Percentiles rank a stretch among this genome's conserved stretches.
Evolutionary conservation across 2,329 filamentous ascomycete species (phyloP).

Genomic region (Colletotrichum echinochloae): DNA sequence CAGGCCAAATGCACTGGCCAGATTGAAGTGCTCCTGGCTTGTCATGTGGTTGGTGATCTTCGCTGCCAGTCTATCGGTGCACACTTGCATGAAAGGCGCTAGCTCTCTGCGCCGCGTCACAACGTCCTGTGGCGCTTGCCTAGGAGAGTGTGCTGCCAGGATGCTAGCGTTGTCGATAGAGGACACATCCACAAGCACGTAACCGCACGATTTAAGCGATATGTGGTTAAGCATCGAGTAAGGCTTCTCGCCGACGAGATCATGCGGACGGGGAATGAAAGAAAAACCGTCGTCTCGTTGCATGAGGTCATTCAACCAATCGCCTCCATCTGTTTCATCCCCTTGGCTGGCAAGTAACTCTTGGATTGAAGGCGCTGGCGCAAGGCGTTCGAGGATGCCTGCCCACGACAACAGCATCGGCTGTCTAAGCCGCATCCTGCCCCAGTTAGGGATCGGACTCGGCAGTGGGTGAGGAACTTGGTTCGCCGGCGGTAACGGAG

Average conservation of each 20-base stretch:
- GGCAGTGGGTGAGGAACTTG: conserved; percentile 4
- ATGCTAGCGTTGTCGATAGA: conserved; percentile 53
- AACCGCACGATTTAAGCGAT: conserved; percentile 72
- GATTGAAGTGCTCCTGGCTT: conserved; percentile 46
- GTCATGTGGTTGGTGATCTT: conserved; percentile 49
- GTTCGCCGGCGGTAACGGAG: conserved; percentile 4
- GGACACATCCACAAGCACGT: conserved; percentile 58
- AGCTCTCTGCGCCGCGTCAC: conserved; percentile 32
- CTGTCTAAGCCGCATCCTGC: conserved; percentile 23
- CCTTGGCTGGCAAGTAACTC: conserved; percentile 39
- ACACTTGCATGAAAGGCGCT: conserved; percentile 51
- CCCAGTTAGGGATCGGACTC: conserved; percentile 17
- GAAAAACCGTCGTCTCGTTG: conserved; percentile 11
- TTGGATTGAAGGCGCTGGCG: conserved; percentile 51
- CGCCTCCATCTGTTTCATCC: background rate
- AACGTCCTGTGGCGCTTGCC: conserved; percentile 35
- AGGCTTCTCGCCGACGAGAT: conserved; percentile 46
- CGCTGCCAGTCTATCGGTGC: conserved; percentile 51
- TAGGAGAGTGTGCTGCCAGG: conserved; percentile 44
- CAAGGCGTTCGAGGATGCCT: conserved; percentile 57
- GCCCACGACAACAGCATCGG: conserved; percentile 54
- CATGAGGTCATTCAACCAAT: conserved; percentile 4
- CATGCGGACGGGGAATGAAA: conserved; percentile 44
- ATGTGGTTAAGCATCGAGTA: conserved; percentile 53
- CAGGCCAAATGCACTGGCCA: conserved; percentile 51